Percentiles rank a stretch among this genome's conserved stretches.
Conservation (phyloP, 73 alveolate species). For the Stentor coeruleus region DNA sequence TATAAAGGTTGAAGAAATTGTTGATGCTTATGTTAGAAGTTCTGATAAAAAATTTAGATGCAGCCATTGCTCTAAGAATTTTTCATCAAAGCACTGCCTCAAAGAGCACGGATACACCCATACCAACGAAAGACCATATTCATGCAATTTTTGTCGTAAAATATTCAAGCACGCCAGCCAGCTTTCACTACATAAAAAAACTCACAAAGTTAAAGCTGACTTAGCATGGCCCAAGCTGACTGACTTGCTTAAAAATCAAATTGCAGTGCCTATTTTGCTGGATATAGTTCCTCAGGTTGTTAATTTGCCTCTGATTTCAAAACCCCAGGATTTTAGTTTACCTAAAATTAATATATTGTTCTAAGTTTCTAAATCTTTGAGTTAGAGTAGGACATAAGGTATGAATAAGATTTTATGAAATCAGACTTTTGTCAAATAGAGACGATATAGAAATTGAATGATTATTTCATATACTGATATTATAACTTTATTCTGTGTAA, state of each 20-base stretch:
- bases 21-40: background rate
- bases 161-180: conserved; percentile 62
- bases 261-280: too few species aligned
- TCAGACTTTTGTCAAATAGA: too few species aligned
- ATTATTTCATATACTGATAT: too few species aligned
- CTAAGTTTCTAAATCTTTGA: too few species aligned
- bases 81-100: conserved; percentile 5
- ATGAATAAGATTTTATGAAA: too few species aligned
- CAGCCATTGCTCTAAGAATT: background rate
- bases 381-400: too few species aligned
- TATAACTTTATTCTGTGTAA: too few species aligned
- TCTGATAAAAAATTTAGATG: background rate
- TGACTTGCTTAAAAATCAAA: background rate
- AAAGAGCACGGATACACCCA: conserved; percentile 67
- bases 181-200: conserved; percentile 66
- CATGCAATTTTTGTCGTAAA: conserved; percentile 55
- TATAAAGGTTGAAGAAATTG: background rate
- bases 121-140: conserved; percentile 88
- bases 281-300: background rate
- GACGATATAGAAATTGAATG: too few species aligned
- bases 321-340: background rate
- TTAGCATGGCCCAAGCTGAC: background rate
- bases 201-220: background rate
- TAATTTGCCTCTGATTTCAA: background rate
- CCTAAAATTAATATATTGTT: background rate